A percentile compares a stretch with the other conserved stretches of the same genome.
These are phyloP conservation scores for Stellera chamaejasme DNA, from an alignment of 345 rosid genomes.

Conservation along the genomic window DNA sequence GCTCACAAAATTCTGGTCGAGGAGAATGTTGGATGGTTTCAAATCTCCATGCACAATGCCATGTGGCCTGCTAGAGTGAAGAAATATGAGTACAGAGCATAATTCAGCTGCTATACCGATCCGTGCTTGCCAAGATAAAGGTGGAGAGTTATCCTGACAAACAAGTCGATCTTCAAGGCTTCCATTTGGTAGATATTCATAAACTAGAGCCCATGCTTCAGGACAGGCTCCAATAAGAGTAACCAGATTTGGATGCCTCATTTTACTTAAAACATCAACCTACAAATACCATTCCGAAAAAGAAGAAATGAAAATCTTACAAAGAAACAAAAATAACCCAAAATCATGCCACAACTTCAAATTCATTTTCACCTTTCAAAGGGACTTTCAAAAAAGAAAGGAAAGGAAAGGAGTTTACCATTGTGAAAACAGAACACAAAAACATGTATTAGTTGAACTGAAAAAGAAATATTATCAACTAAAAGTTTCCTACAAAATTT, in stretches of 20 bases:
- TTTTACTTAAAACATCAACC: slow-evolving; percentile 75
- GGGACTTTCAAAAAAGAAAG: too few relatives aligned
- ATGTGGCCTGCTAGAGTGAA: slow-evolving; percentile 68
- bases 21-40: slow-evolving; percentile 80
- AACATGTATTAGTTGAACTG: too few relatives aligned
- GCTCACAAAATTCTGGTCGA: slow-evolving; percentile 57
- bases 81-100: slow-evolving; percentile 72
- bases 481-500: too few relatives aligned
- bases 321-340: too few relatives aligned
- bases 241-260: slow-evolving; percentile 78
- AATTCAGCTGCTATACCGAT: slow-evolving; percentile 64
- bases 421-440: too few relatives aligned
- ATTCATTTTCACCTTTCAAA: too few relatives aligned
- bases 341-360: too few relatives aligned
- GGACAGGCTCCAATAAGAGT: slow-evolving; percentile 81
- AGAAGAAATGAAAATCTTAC: too few relatives aligned
- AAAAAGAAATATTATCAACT: too few relatives aligned
- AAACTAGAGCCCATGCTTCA: slow-evolving; percentile 67
- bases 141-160: slow-evolving; percentile 66
- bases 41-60: slow-evolving; percentile 78
- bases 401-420: too few relatives aligned
- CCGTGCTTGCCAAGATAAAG: slow-evolving; percentile 78
- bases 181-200: slow-evolving; percentile 75
- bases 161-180: slow-evolving; percentile 82
- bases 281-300: slow-evolving; percentile 15